Base-by-base conservation (phyloP, 2,329 filamentous ascomycete species). In the Botrytis sinoallii region DNA sequence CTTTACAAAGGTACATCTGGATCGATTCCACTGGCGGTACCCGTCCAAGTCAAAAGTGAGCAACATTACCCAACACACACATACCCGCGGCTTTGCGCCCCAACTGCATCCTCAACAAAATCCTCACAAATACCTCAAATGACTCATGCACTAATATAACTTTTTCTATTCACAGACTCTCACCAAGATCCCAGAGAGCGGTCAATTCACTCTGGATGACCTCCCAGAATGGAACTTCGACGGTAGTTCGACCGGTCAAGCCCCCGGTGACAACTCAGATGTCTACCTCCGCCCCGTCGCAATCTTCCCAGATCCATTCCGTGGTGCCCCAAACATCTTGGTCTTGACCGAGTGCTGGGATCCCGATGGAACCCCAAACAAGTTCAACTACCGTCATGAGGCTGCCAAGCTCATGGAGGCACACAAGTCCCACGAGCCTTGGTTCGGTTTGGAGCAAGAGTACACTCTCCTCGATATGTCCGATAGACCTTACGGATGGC, bases 401-500 rank as follows among this genome's bases (percentile, higher is more conserved):
- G 92, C 91, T 81, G 90, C 90, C 82, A 92, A 96, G 84, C 88
- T 98, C 80, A 97, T 98, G 93, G 90, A 96, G 84, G 88, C 91
- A 76, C 91, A 98, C 84, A 91, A 91, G 83, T 87, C 90, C 74
- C 91, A 95, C 81, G 88, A 92, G 83, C 95, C 96, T 82, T 98
- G 95, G 96, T 99, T 98, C 85, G 96, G 96, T 85, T 91, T 99
- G 29, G 95, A 97, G 84, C 95, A 98, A 84, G 95, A 98, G 85
- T 98, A 98, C 89, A 98, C 94, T 75, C 91, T 97, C 64, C 92
- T 98, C 79, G 95, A 95, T 82, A 85, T 90, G 79, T 89, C 91
- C 79, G 93, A 94, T 84, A 92, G 94, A 85, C 96, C 96, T 72
- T 98, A 94, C 82, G 96, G 96, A 86, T 97, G 94, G 93, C 92